phyloP scores from a whole-genome alignment of 116 monocot species.

The Dioscorea cayenensis region DNA sequence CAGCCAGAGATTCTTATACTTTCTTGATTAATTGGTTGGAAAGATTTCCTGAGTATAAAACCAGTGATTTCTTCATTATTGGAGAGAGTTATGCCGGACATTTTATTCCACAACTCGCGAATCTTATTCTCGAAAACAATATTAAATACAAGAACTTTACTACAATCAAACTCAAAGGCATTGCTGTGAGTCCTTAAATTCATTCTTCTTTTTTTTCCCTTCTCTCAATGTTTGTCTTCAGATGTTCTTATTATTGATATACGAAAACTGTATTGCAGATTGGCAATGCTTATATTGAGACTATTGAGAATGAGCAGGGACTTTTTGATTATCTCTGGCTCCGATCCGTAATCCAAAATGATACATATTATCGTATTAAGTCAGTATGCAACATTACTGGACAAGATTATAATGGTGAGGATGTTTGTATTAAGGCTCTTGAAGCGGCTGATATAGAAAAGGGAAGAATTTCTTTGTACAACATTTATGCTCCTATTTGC shows the following conservation, averaged over 20 bases:
- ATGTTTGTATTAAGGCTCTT: background rate
- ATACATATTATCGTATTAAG: background rate
- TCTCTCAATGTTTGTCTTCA: too few relatives aligned
- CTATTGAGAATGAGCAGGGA: too few relatives aligned
- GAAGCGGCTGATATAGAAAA: background rate
- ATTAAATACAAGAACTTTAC: background rate
- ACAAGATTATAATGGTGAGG: too few relatives aligned
- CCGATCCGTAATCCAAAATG: background rate
- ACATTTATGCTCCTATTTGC: slow-evolving; percentile 4
- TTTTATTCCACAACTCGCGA: background rate
- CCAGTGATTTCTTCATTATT: background rate
- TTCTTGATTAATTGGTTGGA: slow-evolving; percentile 6
- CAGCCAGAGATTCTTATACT: background rate
- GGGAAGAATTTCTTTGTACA: background rate
- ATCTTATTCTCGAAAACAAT: background rate
- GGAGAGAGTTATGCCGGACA: slow-evolving; percentile 5
- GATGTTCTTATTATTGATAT: background rate
- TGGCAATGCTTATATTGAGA: slow-evolving; percentile 3
- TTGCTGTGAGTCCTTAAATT: slow-evolving; percentile 7
- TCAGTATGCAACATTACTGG: background rate
- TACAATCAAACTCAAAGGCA: background rate
- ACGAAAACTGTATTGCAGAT: background rate
- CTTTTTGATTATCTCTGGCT: background rate
- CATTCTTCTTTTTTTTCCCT: too few relatives aligned
- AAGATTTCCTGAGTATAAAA: slow-evolving; percentile 5